phyloP scores from a whole-genome alignment of 768 basidiomycete genomes.

The Austroboletus eburneus region DNA sequence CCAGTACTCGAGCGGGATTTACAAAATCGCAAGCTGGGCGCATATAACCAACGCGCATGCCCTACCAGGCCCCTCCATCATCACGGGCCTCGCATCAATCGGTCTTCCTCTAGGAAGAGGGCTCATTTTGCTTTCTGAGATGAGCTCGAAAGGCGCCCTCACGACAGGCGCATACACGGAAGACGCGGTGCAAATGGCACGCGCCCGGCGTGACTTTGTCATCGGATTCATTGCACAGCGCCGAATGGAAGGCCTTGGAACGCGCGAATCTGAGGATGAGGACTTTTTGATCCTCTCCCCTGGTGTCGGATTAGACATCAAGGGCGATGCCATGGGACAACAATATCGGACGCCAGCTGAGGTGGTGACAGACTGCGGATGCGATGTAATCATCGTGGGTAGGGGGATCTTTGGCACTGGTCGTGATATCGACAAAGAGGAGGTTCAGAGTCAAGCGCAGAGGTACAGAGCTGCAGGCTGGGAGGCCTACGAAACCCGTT shows the following conservation, averaged over 20 bases:
- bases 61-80: constrained; percentile 92
- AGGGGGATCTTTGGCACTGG: constrained; percentile 83
- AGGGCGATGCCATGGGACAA: constrained; percentile 87
- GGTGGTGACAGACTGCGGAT: constrained; percentile 76
- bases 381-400: constrained; percentile 97
- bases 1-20: constrained; percentile 90
- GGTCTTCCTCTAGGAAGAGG: constrained; percentile 81
- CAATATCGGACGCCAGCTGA: constrained; percentile 89
- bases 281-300: constrained; percentile 93
- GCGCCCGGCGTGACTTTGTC: constrained; percentile 77
- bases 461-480: constrained; percentile 85
- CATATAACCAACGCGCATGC: constrained; percentile 97
- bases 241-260: constrained; percentile 69
- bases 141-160: constrained; percentile 88
- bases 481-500: constrained; percentile 77
- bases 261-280: constrained; percentile 40
- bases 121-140: constrained; percentile 89
- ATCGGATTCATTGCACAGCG: constrained; percentile 94
- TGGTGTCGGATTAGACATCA: constrained; percentile 79
- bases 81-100: constrained; percentile 83
- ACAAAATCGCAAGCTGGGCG: constrained; percentile 93
- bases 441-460: constrained; percentile 63
- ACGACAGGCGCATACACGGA: constrained; percentile 81
- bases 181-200: constrained; percentile 84
- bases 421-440: constrained; percentile 35